Evolutionary conservation across 768 basidiomycete genomes (phyloP).

Genomic region (Tubosaeta brunneosetosa): DNA sequence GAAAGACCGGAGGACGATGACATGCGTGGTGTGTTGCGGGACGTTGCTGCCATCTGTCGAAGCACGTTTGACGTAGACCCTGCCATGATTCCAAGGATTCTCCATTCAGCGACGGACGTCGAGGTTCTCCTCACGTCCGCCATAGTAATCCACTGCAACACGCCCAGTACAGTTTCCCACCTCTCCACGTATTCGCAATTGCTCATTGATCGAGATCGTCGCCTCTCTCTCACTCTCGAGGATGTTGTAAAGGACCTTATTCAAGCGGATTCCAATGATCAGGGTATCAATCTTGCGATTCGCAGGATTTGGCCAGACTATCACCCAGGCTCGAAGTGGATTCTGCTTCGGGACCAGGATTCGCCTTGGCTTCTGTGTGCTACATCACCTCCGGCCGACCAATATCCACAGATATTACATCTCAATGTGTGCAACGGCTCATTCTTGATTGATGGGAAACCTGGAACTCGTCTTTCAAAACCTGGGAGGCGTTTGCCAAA

Average conservation of each 20-base stretch:
- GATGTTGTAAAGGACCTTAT: conserved; percentile 11
- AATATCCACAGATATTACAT: conserved; percentile 28
- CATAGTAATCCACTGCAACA: conserved; percentile 31
- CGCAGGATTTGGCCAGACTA: conserved; percentile 30
- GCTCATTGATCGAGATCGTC: conserved; percentile 29
- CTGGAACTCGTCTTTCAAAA: conserved; percentile 9
- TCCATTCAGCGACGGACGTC: conserved; percentile 23
- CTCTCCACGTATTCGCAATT: conserved; percentile 11
- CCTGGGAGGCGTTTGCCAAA: no score
- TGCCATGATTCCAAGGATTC: conserved; percentile 1
- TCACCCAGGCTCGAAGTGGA: conserved; percentile 23
- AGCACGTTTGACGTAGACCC: conserved; percentile 28
- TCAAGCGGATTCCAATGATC: background rate
- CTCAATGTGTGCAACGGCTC: conserved; percentile 36
- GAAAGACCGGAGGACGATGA: background rate
- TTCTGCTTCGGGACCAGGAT: conserved; percentile 18
- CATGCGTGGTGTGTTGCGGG: conserved; percentile 6
- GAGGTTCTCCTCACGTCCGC: conserved; percentile 30
- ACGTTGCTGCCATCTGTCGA: conserved; percentile 18
- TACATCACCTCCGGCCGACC: conserved; percentile 13
- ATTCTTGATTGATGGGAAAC: conserved; percentile 23
- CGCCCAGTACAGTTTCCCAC: conserved; percentile 6
- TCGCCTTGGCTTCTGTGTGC: conserved; percentile 28
- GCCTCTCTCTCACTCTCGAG: conserved; percentile 31
- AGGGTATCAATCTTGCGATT: conserved; percentile 31